Base-by-base conservation (phyloP, 352 stramenopile genomes). In the Albugo candida region DNA sequence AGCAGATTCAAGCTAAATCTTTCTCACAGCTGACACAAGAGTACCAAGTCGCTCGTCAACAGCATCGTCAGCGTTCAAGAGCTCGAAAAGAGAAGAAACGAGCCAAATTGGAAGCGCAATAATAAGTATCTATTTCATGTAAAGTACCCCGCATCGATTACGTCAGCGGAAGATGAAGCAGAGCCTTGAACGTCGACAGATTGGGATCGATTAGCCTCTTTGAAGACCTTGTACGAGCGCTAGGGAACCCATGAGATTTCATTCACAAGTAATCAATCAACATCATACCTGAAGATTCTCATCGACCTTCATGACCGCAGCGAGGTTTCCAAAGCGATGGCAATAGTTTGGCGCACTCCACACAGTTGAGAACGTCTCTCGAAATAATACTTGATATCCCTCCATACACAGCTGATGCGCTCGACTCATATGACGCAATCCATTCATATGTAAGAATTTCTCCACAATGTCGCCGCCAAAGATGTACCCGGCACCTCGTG, bases 311-410 rank as follows among this genome's bases (percentile, higher is more conserved):
- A 83, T 83, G 56, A 83, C 64, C 13, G 71, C 65, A 2, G 68
- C 71, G 13, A 83, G 55, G 54, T 83, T 83, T 41, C 71, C 71
- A 57, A 83, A 83, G 41, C 79, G 70, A 49, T 92, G 84, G 49
- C 79, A 92, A 53, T 92, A 92, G 63, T 92, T 92, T 6, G 79
- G 79, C 2, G 79, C 79, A 31, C 65, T 84, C 69, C 77, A 92
- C 37, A 92, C 68, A 10, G 79, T 92, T 13, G 72, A 81, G 48
- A 85, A 81, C 2, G 68, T 75, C 48, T 83, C 69, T 49, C 71
- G 57, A 47, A 83, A 83, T 14, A 83, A 65, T 49, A 81, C 71
- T 48, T 85, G 73, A 48, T 68, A 85, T 43, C 73, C 76, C 41
- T 85, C 74, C 75, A 92, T 92, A 44, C 79, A 85, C 13, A 92